Percentiles rank a stretch among this genome's conserved stretches.
These are phyloP conservation scores for Phytophthora vignae DNA, from an alignment of 352 stramenopile species.

Conservation along the genomic window DNA sequence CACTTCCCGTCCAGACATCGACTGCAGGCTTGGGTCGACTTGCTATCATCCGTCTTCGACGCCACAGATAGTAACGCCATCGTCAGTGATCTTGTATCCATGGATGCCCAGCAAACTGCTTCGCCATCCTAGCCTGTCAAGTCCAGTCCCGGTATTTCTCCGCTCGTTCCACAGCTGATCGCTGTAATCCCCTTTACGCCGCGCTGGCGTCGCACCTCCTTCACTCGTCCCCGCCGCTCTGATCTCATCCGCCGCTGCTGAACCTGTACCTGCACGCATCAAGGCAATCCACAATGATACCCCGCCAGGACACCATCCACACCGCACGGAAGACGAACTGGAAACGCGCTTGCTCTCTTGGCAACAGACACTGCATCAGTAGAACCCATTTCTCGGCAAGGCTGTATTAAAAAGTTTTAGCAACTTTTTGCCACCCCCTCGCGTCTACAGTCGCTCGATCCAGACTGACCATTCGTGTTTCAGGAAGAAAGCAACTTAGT, in stretches of 20 bases:
- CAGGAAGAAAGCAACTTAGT: conserved; percentile 63
- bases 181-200: conserved; percentile 6
- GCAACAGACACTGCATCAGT: conserved; percentile 53
- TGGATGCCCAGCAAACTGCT: conserved; percentile 12
- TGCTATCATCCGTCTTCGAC: conserved; percentile 47
- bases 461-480: conserved; percentile 41
- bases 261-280: conserved; percentile 35
- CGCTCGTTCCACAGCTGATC: background rate
- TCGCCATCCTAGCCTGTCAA: conserved; percentile 4
- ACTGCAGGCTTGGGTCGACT: conserved; percentile 51
- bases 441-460: conserved; percentile 56
- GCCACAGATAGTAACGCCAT: conserved; percentile 42
- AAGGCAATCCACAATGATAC: conserved; percentile 36
- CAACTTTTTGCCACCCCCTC: conserved; percentile 50
- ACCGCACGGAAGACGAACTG: conserved; percentile 24
- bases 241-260: background rate
- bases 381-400: conserved; percentile 83
- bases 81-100: conserved; percentile 53
- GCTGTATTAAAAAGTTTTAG: conserved; percentile 82
- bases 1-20: conserved; percentile 56
- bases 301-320: conserved; percentile 12
- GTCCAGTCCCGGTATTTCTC: background rate
- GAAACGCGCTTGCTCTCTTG: conserved; percentile 41
- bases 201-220: background rate
- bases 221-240: background rate